Percentiles rank a stretch among this genome's conserved stretches.
Evolutionary conservation across 2,329 filamentous ascomycete genomes (phyloP).

Genomic region (Neonectria coccinea): DNA sequence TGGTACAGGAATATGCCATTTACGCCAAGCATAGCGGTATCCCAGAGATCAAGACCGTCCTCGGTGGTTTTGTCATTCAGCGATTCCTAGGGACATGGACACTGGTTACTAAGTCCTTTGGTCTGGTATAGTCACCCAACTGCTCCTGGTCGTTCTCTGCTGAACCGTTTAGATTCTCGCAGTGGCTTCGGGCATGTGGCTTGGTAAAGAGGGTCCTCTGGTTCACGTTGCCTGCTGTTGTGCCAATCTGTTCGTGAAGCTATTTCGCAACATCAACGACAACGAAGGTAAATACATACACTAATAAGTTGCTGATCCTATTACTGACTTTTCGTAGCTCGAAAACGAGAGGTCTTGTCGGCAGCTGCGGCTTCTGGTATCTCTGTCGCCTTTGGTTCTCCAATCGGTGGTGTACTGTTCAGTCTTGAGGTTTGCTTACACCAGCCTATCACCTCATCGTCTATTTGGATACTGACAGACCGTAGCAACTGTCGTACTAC

Average conservation of each 20-base stretch:
- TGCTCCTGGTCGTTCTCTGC: slow-evolving; percentile 15
- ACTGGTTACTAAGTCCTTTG: slow-evolving; percentile 87
- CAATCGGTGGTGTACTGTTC: slow-evolving; percentile 94
- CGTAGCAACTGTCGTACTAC: slow-evolving; percentile 92
- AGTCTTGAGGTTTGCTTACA: slow-evolving; percentile 78
- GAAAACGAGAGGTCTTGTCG: slow-evolving; percentile 92
- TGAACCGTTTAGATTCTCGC: slow-evolving; percentile 76
- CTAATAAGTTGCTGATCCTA: background rate
- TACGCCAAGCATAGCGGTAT: slow-evolving; percentile 97
- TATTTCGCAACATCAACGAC: slow-evolving; percentile 80
- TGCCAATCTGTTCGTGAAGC: slow-evolving; percentile 91
- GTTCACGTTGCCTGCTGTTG: slow-evolving; percentile 98
- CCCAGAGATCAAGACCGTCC: slow-evolving; percentile 95
- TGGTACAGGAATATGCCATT: slow-evolving; percentile 86
- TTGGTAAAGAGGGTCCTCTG: slow-evolving; percentile 94
- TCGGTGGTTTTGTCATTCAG: slow-evolving; percentile 93
- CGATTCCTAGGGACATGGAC: slow-evolving; percentile 91
- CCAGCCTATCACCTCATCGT: background rate
- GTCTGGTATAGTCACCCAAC: slow-evolving; percentile 71
- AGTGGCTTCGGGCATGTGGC: slow-evolving; percentile 94
- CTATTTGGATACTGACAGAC: slow-evolving; percentile 21
- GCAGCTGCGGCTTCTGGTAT: slow-evolving; percentile 93
- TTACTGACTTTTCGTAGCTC: slow-evolving; percentile 64
- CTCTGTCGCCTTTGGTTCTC: slow-evolving; percentile 92
- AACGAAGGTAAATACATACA: slow-evolving; percentile 78